Conservation (phyloP, 768 basidiomycete genomes). For the Tulasnella sp. region DNA sequence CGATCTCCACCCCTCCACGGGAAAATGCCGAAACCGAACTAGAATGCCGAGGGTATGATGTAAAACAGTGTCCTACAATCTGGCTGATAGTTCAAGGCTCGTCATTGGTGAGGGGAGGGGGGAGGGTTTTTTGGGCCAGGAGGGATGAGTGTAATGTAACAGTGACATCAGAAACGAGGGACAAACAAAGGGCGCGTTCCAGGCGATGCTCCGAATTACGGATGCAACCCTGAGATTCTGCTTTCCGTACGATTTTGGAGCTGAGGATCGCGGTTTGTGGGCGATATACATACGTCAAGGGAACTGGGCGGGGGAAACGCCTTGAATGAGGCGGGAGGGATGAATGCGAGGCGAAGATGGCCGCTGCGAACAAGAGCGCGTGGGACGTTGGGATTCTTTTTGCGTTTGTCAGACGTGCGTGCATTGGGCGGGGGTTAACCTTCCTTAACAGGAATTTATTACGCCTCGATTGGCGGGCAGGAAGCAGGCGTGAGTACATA, state of each 20-base stretch:
- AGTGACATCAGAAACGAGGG: constrained; percentile 11
- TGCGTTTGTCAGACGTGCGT: not conserved
- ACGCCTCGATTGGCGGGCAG: not conserved
- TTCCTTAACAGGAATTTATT: not conserved
- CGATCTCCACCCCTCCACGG: not conserved
- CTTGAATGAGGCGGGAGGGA: not conserved
- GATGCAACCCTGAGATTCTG: not conserved
- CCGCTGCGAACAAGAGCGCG: constrained; percentile 6
- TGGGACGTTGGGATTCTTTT: not conserved
- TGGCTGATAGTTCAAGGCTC: constrained; percentile 1
- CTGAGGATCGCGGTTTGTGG: not conserved
- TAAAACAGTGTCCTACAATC: not conserved
- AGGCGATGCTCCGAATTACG: constrained; percentile 5
- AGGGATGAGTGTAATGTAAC: not conserved
- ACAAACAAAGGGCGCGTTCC: constrained; percentile 5
- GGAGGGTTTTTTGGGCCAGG: not conserved
- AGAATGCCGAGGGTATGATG: not conserved
- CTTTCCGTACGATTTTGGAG: not conserved
- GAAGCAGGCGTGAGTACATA: constrained; percentile 1
- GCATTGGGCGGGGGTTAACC: not conserved
- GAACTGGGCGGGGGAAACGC: constrained; percentile 1
- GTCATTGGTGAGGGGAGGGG: not conserved
- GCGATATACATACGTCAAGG: not conserved
- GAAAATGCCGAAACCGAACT: not conserved
- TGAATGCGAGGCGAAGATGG: not conserved